These are phyloP conservation scores for Leccinum barrowsii DNA, from an alignment of 768 basidiomycete species.

Conservation along the genomic window DNA sequence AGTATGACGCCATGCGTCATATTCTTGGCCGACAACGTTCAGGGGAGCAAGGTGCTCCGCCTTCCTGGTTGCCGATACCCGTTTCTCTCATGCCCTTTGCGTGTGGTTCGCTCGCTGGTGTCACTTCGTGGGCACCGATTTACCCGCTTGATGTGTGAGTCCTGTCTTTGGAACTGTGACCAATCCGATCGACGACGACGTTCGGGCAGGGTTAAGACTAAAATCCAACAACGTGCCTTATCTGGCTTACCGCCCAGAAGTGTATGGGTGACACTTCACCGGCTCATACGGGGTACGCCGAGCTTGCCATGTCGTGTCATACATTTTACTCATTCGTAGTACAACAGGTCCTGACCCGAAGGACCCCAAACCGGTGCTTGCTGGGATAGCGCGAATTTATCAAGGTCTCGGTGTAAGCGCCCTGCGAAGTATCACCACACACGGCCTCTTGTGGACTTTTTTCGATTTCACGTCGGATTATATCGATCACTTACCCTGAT, in stretches of 20 bases:
- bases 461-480: conserved; percentile 78
- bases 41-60: conserved; percentile 78
- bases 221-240: conserved; percentile 89
- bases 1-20: conserved; percentile 91
- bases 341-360: conserved; percentile 70
- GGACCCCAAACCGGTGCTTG: conserved; percentile 70
- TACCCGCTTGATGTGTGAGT: conserved; percentile 92
- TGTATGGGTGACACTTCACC: conserved; percentile 66
- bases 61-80: conserved; percentile 84
- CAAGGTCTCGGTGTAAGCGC: conserved; percentile 94
- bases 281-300: conserved; percentile 72
- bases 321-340: neutral
- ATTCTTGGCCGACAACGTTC: conserved; percentile 71
- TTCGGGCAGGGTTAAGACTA: conserved; percentile 76
- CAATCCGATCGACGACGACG: conserved; percentile 2
- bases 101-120: conserved; percentile 88
- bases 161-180: neutral
- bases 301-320: neutral
- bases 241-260: conserved; percentile 74
- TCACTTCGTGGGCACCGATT: conserved; percentile 85
- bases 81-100: conserved; percentile 81
- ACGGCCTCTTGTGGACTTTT: conserved; percentile 91
- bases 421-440: conserved; percentile 86
- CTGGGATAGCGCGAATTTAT: conserved; percentile 83
- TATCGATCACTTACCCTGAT: conserved; percentile 58